Evolutionary conservation across 306 rosid species (phyloP).

Genomic region (Luffa aegyptiaca): DNA sequence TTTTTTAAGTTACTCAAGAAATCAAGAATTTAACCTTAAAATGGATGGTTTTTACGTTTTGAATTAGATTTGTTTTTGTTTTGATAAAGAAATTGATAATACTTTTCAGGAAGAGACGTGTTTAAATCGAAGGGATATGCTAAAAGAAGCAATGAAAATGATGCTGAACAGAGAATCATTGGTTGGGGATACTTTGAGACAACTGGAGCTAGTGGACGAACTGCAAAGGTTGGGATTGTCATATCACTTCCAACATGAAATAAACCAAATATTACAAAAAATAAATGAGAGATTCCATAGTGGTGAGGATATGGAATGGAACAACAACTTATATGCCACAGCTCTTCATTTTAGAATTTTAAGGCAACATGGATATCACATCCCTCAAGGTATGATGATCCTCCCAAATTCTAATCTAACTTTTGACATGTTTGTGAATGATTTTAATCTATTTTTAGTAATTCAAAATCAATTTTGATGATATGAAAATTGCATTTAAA

Average conservation of each 20-base stretch:
- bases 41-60: too few relatives aligned
- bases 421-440: too few relatives aligned
- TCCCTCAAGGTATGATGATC: constrained; percentile 11
- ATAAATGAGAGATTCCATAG: neutral
- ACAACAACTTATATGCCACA: constrained; percentile 3
- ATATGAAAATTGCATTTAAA: too few relatives aligned
- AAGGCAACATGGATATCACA: constrained; percentile 23
- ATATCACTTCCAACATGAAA: constrained; percentile 21
- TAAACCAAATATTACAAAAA: neutral
- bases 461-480: too few relatives aligned
- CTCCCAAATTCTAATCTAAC: too few relatives aligned
- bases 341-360: constrained; percentile 24
- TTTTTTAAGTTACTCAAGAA: too few relatives aligned
- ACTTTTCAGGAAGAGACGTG: constrained; percentile 1
- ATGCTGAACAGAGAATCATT: neutral
- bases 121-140: neutral
- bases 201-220: constrained; percentile 19
- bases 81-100: too few relatives aligned
- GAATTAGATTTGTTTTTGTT: too few relatives aligned
- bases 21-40: too few relatives aligned
- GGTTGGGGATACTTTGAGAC: neutral
- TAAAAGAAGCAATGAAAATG: constrained; percentile 10
- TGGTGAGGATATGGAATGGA: neutral
- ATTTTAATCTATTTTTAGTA: too few relatives aligned
- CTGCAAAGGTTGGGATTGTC: constrained; percentile 32